Conservation (phyloP, 805 yeast genomes). For the Blastobotrys chiropterorum region DNA sequence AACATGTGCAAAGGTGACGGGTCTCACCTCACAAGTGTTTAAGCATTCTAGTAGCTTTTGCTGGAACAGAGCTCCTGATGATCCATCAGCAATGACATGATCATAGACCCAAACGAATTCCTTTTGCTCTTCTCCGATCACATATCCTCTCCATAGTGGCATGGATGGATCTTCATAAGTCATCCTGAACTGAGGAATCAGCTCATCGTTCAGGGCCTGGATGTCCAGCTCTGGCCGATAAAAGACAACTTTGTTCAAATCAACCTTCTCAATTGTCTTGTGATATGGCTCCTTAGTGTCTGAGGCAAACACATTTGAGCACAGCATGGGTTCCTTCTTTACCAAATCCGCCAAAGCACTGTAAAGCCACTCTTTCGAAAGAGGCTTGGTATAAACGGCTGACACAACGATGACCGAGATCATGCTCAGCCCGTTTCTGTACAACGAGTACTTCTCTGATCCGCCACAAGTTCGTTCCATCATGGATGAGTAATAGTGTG, state of each 20-base stretch:
- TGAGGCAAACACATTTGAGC: conserved; percentile 7
- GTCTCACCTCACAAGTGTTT: not conserved
- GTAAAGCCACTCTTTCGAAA: conserved; percentile 2
- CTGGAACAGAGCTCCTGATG: conserved; percentile 6
- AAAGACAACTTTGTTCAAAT: conserved; percentile 8
- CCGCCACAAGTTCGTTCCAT: not conserved
- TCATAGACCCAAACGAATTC: conserved; percentile 9
- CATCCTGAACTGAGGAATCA: not conserved
- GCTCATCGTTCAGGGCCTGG: conserved; percentile 2
- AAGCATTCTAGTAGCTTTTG: conserved; percentile 3
- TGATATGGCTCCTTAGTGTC: conserved; percentile 7
- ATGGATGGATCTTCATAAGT: conserved; percentile 5
- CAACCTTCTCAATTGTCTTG: conserved; percentile 2
- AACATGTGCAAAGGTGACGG: not conserved
- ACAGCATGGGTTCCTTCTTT: conserved; percentile 9
- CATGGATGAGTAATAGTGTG: not conserved
- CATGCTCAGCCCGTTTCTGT: conserved; percentile 3
- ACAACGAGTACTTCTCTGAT: not conserved
- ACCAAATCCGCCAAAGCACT: conserved; percentile 9
- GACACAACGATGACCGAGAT: conserved; percentile 8
- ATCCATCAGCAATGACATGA: conserved; percentile 6
- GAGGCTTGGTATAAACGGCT: conserved; percentile 5
- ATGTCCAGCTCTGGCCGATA: conserved; percentile 4
- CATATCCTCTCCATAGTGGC: conserved; percentile 11
- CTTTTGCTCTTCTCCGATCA: conserved; percentile 1